Percentiles rank a stretch among this genome's conserved stretches.
These are phyloP conservation scores for Plasmodium cynomolgi DNA, from an alignment of 169 alveolate species.

Conservation along the genomic window DNA sequence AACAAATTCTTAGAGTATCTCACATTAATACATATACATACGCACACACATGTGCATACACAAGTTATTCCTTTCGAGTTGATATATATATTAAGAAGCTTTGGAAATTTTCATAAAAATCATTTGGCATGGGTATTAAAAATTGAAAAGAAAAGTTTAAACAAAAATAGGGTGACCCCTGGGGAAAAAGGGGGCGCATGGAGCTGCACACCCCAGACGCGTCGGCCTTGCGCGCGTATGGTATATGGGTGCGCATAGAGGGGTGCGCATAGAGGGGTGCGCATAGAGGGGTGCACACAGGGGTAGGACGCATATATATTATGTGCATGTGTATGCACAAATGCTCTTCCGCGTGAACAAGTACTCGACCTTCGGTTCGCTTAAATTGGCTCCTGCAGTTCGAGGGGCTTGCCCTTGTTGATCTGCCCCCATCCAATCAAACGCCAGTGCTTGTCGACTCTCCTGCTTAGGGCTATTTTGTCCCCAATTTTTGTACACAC, in stretches of 20 bases:
- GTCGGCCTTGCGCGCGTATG: neutral
- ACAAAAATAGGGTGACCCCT: constrained; percentile 6
- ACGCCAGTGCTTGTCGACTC: constrained; percentile 98
- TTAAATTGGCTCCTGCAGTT: constrained; percentile 79
- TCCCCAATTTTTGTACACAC: constrained; percentile 96
- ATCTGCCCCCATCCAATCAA: constrained; percentile 98
- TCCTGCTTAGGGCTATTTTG: constrained; percentile 97
- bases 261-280: neutral
- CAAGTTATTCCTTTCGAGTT: constrained; percentile 11
- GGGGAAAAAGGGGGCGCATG: neutral
- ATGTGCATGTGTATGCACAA: neutral
- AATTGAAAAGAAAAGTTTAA: constrained; percentile 48
- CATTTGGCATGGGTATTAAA: constrained; percentile 30
- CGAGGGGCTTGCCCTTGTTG: constrained; percentile 87
- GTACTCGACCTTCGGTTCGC: neutral
- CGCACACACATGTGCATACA: neutral
- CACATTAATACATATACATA: neutral
- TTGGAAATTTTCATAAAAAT: constrained; percentile 59
- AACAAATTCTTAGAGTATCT: constrained; percentile 22
- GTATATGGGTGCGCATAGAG: neutral
- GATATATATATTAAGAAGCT: neutral
- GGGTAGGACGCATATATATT: neutral
- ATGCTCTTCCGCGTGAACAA: neutral
- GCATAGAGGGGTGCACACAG: neutral
- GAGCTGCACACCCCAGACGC: neutral